Percentiles rank a stretch among this genome's conserved stretches.
Conservation (phyloP, 2,329 filamentous ascomycete species). For the Diplodia intermedia region DNA sequence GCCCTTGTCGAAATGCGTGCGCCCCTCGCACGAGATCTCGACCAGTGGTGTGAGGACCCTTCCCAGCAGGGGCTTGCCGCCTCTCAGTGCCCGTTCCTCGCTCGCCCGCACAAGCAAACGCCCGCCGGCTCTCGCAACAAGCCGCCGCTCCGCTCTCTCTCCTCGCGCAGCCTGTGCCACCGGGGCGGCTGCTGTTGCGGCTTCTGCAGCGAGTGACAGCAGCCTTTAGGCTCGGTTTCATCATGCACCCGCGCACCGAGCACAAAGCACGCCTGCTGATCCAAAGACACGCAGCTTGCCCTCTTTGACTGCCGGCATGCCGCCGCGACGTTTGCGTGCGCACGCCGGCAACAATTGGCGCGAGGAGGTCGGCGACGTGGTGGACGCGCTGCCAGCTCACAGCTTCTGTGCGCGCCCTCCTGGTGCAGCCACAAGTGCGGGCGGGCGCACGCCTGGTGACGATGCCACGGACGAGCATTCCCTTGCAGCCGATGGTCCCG, state of each 20-base stretch:
- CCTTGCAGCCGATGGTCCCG: conserved; percentile 36
- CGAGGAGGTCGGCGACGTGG: conserved; percentile 1
- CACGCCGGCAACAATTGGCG: conserved; percentile 26
- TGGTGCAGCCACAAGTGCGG: conserved; percentile 16
- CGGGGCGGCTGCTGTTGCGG: conserved; percentile 14
- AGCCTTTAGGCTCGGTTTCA: conserved; percentile 10
- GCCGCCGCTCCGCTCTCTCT: neutral
- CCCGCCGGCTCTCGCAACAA: conserved; percentile 2
- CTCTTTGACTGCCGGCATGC: conserved; percentile 29
- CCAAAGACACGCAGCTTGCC: conserved; percentile 15
- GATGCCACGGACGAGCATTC: conserved; percentile 33
- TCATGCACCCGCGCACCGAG: conserved; percentile 16
- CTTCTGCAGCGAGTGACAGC: conserved; percentile 16
- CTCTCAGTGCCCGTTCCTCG: neutral
- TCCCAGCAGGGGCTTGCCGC: neutral
- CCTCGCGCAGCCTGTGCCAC: conserved; percentile 13
- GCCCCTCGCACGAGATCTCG: conserved; percentile 23
- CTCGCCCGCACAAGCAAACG: neutral
- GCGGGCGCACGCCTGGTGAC: conserved; percentile 21
- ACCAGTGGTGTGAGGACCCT: conserved; percentile 25
- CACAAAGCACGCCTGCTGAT: conserved; percentile 30
- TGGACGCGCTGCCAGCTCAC: conserved; percentile 27
- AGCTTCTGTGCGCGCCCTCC: conserved; percentile 13
- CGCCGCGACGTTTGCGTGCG: conserved; percentile 25
- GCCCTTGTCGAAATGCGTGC: conserved; percentile 9